Evolutionary conservation across 2,329 filamentous ascomycete genomes (phyloP).

Genomic region (Penicillium sp.): DNA sequence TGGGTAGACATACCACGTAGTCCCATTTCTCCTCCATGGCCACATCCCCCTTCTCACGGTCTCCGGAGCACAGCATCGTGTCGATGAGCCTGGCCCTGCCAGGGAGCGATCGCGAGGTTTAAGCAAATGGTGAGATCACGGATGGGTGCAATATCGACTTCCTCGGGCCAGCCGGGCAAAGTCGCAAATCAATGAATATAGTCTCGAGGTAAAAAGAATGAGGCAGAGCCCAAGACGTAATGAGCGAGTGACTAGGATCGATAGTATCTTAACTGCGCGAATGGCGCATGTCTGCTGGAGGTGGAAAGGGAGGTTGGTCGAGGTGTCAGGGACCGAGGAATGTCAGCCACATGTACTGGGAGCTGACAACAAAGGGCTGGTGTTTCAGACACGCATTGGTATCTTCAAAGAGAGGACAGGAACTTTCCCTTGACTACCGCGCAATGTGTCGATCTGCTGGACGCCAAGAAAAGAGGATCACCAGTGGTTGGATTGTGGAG

Average conservation of each 20-base stretch:
- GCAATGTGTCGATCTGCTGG: constrained; percentile 12
- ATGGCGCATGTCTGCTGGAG: constrained; percentile 19
- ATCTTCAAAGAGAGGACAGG: constrained; percentile 6
- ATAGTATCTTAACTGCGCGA: constrained; percentile 16
- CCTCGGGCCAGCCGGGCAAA: constrained; percentile 37
- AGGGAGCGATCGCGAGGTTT: constrained; percentile 16
- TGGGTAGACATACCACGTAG: constrained; percentile 65
- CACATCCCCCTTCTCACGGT: constrained; percentile 60
- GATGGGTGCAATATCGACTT: constrained; percentile 21
- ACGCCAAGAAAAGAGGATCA: constrained; percentile 23
- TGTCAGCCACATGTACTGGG: constrained; percentile 1
- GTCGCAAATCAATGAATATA: constrained; percentile 16
- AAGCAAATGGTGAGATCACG: constrained; percentile 11
- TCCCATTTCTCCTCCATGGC: constrained; percentile 89
- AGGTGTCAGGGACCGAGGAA: not conserved
- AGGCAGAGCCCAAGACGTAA: not conserved
- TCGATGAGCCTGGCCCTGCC: constrained; percentile 28
- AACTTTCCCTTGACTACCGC: constrained; percentile 9
- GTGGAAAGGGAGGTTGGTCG: constrained; percentile 5
- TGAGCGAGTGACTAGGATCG: constrained; percentile 10
- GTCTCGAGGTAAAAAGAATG: not conserved
- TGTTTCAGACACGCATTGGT: constrained; percentile 15
- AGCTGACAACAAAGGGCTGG: constrained; percentile 3
- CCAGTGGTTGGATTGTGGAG: constrained; percentile 14
- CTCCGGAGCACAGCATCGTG: constrained; percentile 65